Conservation (phyloP, 163 green algal species). For the Chloroidium sp. region DNA sequence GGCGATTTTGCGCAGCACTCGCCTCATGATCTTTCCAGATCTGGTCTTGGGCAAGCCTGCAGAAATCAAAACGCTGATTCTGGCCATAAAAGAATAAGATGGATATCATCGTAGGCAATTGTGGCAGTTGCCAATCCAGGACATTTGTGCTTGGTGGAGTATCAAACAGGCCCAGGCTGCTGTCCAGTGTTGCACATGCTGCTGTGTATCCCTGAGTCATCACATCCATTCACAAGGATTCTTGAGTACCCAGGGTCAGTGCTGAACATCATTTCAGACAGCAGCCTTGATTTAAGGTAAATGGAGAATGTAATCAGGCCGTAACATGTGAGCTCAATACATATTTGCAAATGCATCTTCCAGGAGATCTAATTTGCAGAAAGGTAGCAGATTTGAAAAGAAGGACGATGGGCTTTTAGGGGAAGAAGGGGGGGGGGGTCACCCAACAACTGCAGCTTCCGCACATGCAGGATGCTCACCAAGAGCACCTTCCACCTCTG, state of each 20-base stretch:
- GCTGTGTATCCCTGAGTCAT: neutral
- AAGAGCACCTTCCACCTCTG: conserved; percentile 86
- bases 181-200: neutral
- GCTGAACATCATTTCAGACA: too few relatives aligned
- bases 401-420: too few relatives aligned
- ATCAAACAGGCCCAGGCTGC: neutral
- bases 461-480: conserved; percentile 60
- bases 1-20: conserved; percentile 81
- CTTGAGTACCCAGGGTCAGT: too few relatives aligned
- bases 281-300: too few relatives aligned
- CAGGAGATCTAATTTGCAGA: too few relatives aligned
- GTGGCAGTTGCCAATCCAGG: neutral
- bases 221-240: too few relatives aligned
- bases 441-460: conserved; percentile 72
- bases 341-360: too few relatives aligned
- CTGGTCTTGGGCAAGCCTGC: conserved; percentile 84
- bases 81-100: neutral
- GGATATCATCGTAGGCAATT: neutral
- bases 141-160: neutral
- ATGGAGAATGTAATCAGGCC: too few relatives aligned
- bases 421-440: neutral
- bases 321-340: too few relatives aligned
- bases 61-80: neutral
- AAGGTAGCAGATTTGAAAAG: too few relatives aligned
- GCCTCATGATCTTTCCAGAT: conserved; percentile 96